Conservation (phyloP, 371 early-diverging fungal genomes). For the Apophysomyces variabilis region DNA sequence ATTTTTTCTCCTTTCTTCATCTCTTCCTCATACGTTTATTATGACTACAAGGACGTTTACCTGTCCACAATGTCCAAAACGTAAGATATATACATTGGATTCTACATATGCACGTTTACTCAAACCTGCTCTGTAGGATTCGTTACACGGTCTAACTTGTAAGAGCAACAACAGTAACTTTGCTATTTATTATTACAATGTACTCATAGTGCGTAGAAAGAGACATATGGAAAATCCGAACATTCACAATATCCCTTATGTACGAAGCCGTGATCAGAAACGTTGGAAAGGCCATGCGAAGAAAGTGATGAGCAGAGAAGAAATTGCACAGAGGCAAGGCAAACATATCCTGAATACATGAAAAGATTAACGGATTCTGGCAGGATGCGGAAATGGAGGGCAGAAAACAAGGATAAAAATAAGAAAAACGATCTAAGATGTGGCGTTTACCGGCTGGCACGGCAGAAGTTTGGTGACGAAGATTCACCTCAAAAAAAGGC, state of each 20-base stretch:
- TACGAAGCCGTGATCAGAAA: conserved; percentile 55
- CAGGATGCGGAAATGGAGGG: conserved; percentile 64
- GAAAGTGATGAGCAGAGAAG: conserved; percentile 48
- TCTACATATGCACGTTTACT: neutral
- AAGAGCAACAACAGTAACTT: neutral
- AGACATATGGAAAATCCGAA: conserved; percentile 38
- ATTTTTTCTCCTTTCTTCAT: neutral
- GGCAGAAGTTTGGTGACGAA: conserved; percentile 62
- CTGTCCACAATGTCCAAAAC: conserved; percentile 29
- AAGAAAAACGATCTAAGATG: conserved; percentile 68
- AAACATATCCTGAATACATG: conserved; percentile 3
- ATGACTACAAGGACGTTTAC: conserved; percentile 9
- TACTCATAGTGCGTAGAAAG: conserved; percentile 18
- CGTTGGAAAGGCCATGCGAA: conserved; percentile 58
- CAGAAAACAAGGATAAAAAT: conserved; percentile 64
- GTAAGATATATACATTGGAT: conserved; percentile 8
- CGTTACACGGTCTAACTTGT: conserved; percentile 20
- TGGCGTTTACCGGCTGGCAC: conserved; percentile 68
- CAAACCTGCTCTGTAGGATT: conserved; percentile 11
- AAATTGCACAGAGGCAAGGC: conserved; percentile 49
- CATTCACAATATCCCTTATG: conserved; percentile 48
- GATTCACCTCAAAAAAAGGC: conserved; percentile 59
- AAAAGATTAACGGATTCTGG: neutral
- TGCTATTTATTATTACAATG: neutral
- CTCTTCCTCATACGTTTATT: neutral